Conservation (phyloP, 73 alveolate genomes). For the Loxodes magnus region DNA sequence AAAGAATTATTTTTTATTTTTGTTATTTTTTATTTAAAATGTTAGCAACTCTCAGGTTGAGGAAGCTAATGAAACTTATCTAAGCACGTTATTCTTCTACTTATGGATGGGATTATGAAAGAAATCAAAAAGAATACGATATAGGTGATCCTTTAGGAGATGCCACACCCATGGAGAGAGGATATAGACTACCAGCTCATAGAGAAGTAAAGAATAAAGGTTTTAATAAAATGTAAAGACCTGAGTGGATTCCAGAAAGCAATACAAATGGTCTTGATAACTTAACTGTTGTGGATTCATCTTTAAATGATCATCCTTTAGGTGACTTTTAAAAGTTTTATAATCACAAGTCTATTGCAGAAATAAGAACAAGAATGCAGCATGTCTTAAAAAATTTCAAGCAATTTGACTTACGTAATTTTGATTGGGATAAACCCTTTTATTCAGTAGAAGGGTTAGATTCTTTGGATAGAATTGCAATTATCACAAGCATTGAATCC, state of each 20-base stretch:
- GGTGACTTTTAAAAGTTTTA: slow-evolving; percentile 1
- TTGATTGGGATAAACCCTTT: slow-evolving; percentile 45
- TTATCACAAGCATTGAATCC: slow-evolving; percentile 63
- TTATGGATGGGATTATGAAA: too few relatives aligned
- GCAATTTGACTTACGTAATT: slow-evolving; percentile 27
- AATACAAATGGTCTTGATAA: not conserved
- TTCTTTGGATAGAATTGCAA: slow-evolving; percentile 47
- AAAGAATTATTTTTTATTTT: too few relatives aligned
- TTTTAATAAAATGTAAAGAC: not conserved
- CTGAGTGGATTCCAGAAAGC: not conserved
- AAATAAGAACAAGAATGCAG: slow-evolving; percentile 23
- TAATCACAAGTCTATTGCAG: not conserved
- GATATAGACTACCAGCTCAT: not conserved
- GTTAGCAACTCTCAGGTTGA: too few relatives aligned
- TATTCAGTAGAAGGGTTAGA: slow-evolving; percentile 42
- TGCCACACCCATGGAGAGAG: slow-evolving; percentile 15
- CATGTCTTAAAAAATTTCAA: slow-evolving; percentile 23
- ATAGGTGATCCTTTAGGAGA: too few relatives aligned
- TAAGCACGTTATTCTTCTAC: too few relatives aligned
- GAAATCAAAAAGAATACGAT: too few relatives aligned
- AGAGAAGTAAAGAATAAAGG: not conserved
- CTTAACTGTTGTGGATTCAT: not conserved
- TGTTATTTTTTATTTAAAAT: too few relatives aligned
- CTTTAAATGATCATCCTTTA: not conserved
- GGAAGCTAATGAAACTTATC: too few relatives aligned